Base-by-base conservation (phyloP, 106 monocot species). In the Dioscorea zingiberensis region DNA sequence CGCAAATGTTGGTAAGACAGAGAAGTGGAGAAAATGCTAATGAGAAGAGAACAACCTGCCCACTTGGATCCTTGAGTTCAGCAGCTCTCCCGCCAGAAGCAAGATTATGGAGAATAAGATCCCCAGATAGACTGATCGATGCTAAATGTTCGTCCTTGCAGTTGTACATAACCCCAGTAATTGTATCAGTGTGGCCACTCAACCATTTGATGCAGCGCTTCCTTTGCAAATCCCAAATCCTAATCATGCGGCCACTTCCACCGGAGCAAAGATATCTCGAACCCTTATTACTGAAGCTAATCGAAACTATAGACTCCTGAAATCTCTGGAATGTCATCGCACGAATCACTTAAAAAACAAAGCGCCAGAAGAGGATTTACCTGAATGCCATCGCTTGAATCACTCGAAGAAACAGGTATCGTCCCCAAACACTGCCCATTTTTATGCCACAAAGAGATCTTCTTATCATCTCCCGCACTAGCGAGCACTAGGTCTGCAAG, bases 151-250 rank as follows among this genome's bases (percentile, higher is more conserved):
- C 97, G 58, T 97, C 92, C 65, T 84, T 88, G 65, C 81, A 88
- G 45, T 97, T 97, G 65, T 97, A 97, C 91, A 92, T 84, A 17
- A 92, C 97, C 55, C 97, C 92, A 49, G 92, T 92, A 59, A 97
- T 86, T 16, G 81, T 80, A 55, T 81, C 92, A 54, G 73, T 81
- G 70, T 97, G 97, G 45, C 97, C 97, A 59, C 74, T 88, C 69
- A 97, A 70, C 83, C 88, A 86, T 78, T 97, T 97, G 64, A 97
- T 97, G 74, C 97, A 97, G 5, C 81, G 79, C 58, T 97, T 97
- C 73, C 85, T 85, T 69, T 89, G 91, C 70, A 97, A 77, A 77
- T 97, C 97, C 97, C 97, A 97, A 53, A 97, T 92, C 69, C 88
- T 83, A 44, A 97, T 77, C 44, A 86, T 74, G 46, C 73, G 78